Conservation (phyloP, 169 alveolate species). For the Plasmodium knowlesi region DNA sequence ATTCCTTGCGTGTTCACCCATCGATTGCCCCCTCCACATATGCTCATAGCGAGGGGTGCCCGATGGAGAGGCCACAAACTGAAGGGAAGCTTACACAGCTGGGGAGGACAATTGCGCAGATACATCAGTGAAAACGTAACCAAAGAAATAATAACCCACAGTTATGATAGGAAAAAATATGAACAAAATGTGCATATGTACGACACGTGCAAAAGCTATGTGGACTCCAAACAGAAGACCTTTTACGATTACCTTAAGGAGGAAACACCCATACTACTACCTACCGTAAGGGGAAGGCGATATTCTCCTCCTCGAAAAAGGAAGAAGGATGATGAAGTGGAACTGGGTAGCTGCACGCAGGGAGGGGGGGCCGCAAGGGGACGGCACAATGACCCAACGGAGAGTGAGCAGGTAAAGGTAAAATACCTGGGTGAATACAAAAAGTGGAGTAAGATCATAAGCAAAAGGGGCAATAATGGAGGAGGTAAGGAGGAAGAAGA, state of each 20-base stretch:
- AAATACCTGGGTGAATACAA: conserved; percentile 46
- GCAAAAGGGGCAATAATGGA: not conserved
- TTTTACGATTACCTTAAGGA: conserved; percentile 42
- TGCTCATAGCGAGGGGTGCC: not conserved
- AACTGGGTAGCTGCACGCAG: not conserved
- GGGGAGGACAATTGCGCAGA: conserved; percentile 10
- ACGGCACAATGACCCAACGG: not conserved
- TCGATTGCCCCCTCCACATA: not conserved
- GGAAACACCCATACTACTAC: not conserved
- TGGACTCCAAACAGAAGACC: conserved; percentile 54
- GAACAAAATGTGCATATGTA: conserved; percentile 37
- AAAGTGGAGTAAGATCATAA: conserved; percentile 50
- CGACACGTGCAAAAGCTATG: conserved; percentile 55
- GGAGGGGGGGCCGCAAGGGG: not conserved
- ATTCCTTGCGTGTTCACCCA: not conserved
- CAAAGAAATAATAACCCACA: conserved; percentile 52
- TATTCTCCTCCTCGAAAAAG: not conserved
- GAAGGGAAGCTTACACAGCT: not conserved
- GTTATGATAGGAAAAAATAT: conserved; percentile 49
- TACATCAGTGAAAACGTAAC: conserved; percentile 28
- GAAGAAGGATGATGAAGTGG: not conserved
- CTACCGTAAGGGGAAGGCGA: not conserved
- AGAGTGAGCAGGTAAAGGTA: not conserved
- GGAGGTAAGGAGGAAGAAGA: not conserved
- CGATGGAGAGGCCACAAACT: conserved; percentile 20